Conservation (phyloP, 2,329 filamentous ascomycete genomes). For the Elsinoe batatas region DNA sequence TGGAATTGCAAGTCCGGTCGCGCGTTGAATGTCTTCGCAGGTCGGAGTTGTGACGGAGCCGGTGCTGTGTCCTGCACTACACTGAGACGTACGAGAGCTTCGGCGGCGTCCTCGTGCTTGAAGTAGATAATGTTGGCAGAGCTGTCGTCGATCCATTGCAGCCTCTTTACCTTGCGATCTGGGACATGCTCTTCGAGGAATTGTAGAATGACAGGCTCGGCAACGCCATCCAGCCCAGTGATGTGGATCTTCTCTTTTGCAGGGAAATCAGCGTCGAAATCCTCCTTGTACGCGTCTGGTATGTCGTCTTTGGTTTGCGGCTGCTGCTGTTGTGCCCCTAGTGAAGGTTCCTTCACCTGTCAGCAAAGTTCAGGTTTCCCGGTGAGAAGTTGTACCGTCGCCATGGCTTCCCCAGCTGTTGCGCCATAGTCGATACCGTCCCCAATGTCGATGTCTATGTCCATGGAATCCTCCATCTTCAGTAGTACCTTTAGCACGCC, state of each 20-base stretch:
- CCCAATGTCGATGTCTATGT: conserved; percentile 23
- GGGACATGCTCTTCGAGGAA: conserved; percentile 58
- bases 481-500: background rate
- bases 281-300: conserved; percentile 22
- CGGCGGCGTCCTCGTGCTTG: conserved; percentile 41
- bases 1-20: conserved; percentile 61
- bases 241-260: conserved; percentile 66
- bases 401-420: conserved; percentile 24
- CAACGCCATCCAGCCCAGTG: conserved; percentile 70
- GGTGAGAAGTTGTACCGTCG: conserved; percentile 10
- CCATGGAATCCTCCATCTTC: conserved; percentile 26
- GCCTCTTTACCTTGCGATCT: conserved; percentile 44
- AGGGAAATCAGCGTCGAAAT: conserved; percentile 23
- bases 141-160: conserved; percentile 94
- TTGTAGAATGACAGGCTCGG: conserved; percentile 66
- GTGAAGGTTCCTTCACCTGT: conserved; percentile 18
- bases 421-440: conserved; percentile 25
- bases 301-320: conserved; percentile 18
- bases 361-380: background rate
- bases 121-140: conserved; percentile 79
- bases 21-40: conserved; percentile 58
- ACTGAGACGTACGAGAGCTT: conserved; percentile 46
- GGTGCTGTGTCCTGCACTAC: conserved; percentile 28
- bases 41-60: conserved; percentile 52
- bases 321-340: conserved; percentile 12